A percentile compares a stretch with the other conserved stretches of the same genome.
These are phyloP conservation scores for Saturnispora zaruensis DNA, from an alignment of 805 yeast species.

Conservation along the genomic window DNA sequence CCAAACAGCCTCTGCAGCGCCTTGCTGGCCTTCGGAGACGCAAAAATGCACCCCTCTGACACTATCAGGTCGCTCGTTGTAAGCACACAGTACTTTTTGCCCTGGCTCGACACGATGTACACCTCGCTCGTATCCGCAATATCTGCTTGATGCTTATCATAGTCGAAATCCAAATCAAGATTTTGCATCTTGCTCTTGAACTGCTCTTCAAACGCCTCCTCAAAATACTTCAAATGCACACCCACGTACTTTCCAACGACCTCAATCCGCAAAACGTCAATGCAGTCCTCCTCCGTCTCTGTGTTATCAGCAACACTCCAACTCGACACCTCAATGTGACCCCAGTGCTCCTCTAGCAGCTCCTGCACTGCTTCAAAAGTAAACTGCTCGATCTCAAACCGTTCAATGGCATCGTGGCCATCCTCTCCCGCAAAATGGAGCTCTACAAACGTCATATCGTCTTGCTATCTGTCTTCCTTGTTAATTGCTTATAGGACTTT, in stretches of 20 bases:
- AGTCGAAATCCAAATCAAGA: not conserved
- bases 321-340: not conserved
- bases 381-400: not conserved
- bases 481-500: not conserved
- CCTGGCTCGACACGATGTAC: not conserved
- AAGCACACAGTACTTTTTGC: not conserved
- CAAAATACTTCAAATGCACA: not conserved
- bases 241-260: not conserved
- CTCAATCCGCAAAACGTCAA: not conserved
- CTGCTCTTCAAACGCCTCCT: not conserved
- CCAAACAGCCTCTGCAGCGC: not conserved
- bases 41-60: not conserved
- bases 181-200: not conserved
- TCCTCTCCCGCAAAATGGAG: slow-evolving; percentile 1
- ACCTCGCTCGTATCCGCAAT: not conserved
- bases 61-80: slow-evolving; percentile 1
- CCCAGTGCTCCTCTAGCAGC: slow-evolving; percentile 1
- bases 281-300: not conserved
- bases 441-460: not conserved
- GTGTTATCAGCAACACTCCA: slow-evolving; percentile 1
- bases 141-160: not conserved
- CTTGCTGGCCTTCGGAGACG: not conserved
- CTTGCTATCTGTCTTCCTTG: not conserved
- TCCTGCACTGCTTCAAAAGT: not conserved
- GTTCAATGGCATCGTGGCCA: not conserved